Base-by-base conservation (phyloP, 371 early-diverging fungal genomes). In the Lichtheimia ramosa region DNA sequence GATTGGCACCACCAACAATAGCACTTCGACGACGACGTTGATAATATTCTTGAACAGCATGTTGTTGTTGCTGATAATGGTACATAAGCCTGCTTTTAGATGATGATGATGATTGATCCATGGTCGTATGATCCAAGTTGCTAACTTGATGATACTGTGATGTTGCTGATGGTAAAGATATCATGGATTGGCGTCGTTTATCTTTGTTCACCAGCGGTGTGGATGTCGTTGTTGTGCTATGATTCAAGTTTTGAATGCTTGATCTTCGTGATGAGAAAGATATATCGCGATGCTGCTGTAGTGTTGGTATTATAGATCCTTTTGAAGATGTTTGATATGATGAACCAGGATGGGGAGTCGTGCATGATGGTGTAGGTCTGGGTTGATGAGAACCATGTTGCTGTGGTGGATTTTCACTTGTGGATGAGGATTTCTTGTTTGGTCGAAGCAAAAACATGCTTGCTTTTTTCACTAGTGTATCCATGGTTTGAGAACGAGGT, bases 401-500 rank as follows among this genome's bases (percentile, higher is more conserved):
- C 10, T 34, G 34, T 34, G 34, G 34, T 8, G 6, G 34, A n/a
- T n/a, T n/a, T 10, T 34, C 34, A 8, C 10, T 10, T 34, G 34
- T 34, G 34, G 34, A 34, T 34, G 27, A 7, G 27, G 27, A 27
- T 27, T 7, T 10, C 10, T 34, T 34, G 34, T 34, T 34, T 34
- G 34, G 34, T 34, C 34, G 34, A 6, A 34, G 41, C 27, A 53
- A 53, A 53, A 53, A 53, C 53, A 53, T 53, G 27, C 53, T 53
- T 7, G 53, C 53, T 18, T 53, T 53, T 20, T 53, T 53, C 10
- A 53, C 53, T 2, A 53, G 20, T 12, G 53, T 53, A 40, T 53
- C 53, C 53, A 53, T 53, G 7, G 53, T 53, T 14, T 53, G 53
- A 5, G 53, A 53, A 5, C 53, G 53, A 20, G 53, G 53, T 40